Percentiles rank a stretch among this genome's conserved stretches.
Evolutionary conservation across 2,329 filamentous ascomycete species (phyloP).

Genomic region (Tolypocladium guangdongense): DNA sequence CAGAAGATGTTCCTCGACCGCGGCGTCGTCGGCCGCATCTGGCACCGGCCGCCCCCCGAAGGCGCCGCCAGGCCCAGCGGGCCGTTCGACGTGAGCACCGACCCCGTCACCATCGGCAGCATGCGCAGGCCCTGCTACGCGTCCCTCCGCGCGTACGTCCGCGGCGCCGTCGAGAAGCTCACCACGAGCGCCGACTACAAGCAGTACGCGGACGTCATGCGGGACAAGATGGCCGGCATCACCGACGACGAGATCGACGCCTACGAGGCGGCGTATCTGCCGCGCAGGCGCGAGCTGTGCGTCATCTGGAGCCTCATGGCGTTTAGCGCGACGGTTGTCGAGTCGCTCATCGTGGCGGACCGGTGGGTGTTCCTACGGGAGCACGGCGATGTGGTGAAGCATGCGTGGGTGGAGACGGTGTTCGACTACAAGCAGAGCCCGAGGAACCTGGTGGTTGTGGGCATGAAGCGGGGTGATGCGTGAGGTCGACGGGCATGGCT

Average conservation of each 20-base stretch:
- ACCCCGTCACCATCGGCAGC: constrained; percentile 78
- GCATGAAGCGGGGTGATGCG: constrained; percentile 54
- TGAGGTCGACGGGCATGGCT: neutral
- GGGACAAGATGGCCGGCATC: constrained; percentile 53
- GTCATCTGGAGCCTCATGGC: constrained; percentile 94
- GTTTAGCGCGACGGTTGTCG: constrained; percentile 80
- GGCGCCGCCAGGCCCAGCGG: constrained; percentile 15
- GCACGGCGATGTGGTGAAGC: constrained; percentile 55
- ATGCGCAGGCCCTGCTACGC: constrained; percentile 70
- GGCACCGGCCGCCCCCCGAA: constrained; percentile 17
- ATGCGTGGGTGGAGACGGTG: constrained; percentile 85
- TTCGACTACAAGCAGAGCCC: constrained; percentile 84
- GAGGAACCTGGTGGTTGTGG: constrained; percentile 85
- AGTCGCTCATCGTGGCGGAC: constrained; percentile 84
- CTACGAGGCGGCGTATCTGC: constrained; percentile 57
- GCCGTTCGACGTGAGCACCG: constrained; percentile 49
- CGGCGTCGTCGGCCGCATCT: constrained; percentile 57
- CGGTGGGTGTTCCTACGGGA: constrained; percentile 80
- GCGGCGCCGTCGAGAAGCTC: constrained; percentile 71
- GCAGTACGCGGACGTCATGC: constrained; percentile 49
- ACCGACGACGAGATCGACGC: constrained; percentile 62
- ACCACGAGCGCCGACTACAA: constrained; percentile 44
- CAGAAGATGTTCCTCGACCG: constrained; percentile 88
- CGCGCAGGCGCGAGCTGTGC: constrained; percentile 68
- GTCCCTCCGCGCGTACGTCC: constrained; percentile 66